These are phyloP conservation scores for Penicillium brevicompactum DNA, from an alignment of 2,329 filamentous ascomycete genomes.

Conservation along the genomic window DNA sequence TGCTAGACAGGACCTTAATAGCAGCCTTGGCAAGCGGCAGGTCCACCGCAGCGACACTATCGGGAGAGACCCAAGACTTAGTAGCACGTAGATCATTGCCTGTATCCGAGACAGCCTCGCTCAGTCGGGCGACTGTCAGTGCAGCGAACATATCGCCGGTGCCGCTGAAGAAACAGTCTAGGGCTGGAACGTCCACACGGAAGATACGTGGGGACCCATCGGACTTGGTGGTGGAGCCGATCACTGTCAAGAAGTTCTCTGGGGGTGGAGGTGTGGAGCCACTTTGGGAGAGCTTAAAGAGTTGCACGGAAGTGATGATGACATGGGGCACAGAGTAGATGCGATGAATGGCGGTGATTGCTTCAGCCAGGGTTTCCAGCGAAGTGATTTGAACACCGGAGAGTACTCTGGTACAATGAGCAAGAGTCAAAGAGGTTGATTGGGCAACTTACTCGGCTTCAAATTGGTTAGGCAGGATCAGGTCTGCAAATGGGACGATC, in stretches of 20 bases:
- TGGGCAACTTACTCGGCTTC: slow-evolving; percentile 76
- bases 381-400: slow-evolving; percentile 82
- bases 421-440: neutral
- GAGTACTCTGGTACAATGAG: slow-evolving; percentile 62
- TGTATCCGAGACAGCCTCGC: slow-evolving; percentile 69
- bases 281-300: slow-evolving; percentile 57
- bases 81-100: slow-evolving; percentile 54
- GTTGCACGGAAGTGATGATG: slow-evolving; percentile 84
- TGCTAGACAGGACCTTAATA: slow-evolving; percentile 86
- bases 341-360: slow-evolving; percentile 76
- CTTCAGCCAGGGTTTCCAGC: slow-evolving; percentile 69
- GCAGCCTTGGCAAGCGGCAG: slow-evolving; percentile 81
- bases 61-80: slow-evolving; percentile 74
- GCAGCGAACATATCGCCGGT: slow-evolving; percentile 99
- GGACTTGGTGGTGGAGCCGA: slow-evolving; percentile 72
- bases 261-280: slow-evolving; percentile 32
- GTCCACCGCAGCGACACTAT: slow-evolving; percentile 68
- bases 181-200: slow-evolving; percentile 79
- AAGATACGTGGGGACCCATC: slow-evolving; percentile 76
- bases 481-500: slow-evolving; percentile 76
- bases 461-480: slow-evolving; percentile 96
- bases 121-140: slow-evolving; percentile 80
- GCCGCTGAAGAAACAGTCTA: slow-evolving; percentile 93
- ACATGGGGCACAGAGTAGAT: slow-evolving; percentile 80
- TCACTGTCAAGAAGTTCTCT: slow-evolving; percentile 63